These are phyloP conservation scores for Citrullus colocynthis DNA, from an alignment of 306 rosid genomes.

Conservation along the genomic window DNA sequence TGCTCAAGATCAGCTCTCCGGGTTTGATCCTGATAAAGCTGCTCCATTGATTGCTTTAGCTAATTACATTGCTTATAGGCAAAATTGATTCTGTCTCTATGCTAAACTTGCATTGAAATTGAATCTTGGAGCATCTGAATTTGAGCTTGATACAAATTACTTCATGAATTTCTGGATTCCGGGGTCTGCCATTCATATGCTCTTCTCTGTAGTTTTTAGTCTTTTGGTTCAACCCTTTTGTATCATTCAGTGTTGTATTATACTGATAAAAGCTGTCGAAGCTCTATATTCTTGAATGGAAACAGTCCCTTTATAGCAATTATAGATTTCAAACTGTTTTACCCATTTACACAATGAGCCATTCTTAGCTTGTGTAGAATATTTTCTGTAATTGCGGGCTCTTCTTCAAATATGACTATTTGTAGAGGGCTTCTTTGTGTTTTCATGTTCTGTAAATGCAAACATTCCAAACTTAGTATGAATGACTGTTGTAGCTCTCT, in stretches of 20 bases:
- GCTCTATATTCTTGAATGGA: not conserved
- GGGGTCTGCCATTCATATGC: not conserved
- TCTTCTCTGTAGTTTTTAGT: not conserved
- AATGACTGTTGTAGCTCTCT: not conserved
- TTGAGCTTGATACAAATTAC: not conserved
- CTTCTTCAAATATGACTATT: not conserved
- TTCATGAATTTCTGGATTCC: not conserved
- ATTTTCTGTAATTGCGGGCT: not conserved
- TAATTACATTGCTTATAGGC: not conserved
- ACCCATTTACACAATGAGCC: not conserved
- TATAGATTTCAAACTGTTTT: not conserved
- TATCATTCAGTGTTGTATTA: not conserved
- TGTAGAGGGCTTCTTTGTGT: not conserved
- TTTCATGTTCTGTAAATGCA: not conserved
- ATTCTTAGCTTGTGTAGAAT: not conserved
- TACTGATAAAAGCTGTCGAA: not conserved
- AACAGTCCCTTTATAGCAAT: not conserved
- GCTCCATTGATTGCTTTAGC: slow-evolving; percentile 6
- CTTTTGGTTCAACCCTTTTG: not conserved
- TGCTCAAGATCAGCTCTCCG: not conserved
- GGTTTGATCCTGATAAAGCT: not conserved
- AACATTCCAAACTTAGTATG: not conserved
- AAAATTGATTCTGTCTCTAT: not conserved
- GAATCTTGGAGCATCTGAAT: not conserved
- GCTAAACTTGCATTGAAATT: not conserved